These are phyloP conservation scores for Polygonum maritimum DNA, from an alignment of 148 eudicot species.

Conservation along the genomic window DNA sequence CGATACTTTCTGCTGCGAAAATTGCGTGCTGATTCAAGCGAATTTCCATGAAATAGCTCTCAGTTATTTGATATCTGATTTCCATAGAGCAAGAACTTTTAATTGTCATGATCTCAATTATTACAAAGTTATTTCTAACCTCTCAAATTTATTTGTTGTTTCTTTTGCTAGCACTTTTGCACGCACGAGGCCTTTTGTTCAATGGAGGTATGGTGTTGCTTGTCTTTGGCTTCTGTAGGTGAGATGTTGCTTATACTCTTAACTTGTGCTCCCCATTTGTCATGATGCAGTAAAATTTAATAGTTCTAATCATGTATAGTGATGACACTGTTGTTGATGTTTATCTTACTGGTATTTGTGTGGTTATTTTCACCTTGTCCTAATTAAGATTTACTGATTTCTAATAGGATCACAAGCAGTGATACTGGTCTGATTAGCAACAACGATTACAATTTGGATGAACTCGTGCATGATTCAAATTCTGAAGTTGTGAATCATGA, in stretches of 20 bases:
- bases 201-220: conserved; percentile 40
- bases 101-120: neutral
- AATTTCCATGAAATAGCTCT: neutral
- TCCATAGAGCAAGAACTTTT: neutral
- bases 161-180: conserved; percentile 36
- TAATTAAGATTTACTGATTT: too few species aligned
- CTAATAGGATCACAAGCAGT: too few species aligned
- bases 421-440: too few species aligned
- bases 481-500: conserved; percentile 10
- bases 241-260: conserved; percentile 10
- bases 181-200: conserved; percentile 28
- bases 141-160: neutral
- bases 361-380: neutral
- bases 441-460: too few species aligned
- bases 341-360: neutral
- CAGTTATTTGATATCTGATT: neutral
- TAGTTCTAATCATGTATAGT: neutral
- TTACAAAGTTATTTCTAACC: neutral
- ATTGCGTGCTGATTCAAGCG: neutral
- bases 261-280: neutral
- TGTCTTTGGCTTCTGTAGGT: conserved; percentile 49
- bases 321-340: neutral
- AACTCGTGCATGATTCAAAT: too few species aligned
- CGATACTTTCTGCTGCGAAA: neutral
- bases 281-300: neutral